Evolutionary conservation across 768 basidiomycete species (phyloP), one percentile per base, ranked within the genome.

Genomic region (Antrodiella citrinella): DNA sequence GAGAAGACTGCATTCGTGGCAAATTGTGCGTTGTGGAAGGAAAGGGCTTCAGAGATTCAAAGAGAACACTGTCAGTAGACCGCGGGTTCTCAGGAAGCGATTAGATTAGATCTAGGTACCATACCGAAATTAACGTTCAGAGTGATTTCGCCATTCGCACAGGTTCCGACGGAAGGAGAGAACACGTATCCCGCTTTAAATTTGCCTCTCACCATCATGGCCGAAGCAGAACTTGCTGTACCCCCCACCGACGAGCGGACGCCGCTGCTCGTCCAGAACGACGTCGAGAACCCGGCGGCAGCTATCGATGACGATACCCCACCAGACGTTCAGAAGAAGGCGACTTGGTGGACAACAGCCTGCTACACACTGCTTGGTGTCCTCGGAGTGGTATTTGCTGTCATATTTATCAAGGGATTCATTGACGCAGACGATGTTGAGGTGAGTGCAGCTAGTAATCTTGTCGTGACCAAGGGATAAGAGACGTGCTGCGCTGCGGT

Each of bases 361-460:
- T 66, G 67, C 65, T 66, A 67, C 47, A 48, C 64, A 24, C 47
- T 69, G 3, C 54, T 77, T 23, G 54, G 63, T 4, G 38, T 76
- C 2, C 50, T 67, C 2, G 69, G 68, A 10, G 59, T 69, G 0
- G 58, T 75, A 22, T 58, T 69, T 2, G 51, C 83, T 7, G 75
- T 59, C 3, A 45, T 83, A 30, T 75, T 88, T 48, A 71, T 89
- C 61, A 85, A 87, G 56, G 82, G 78, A 2, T 81, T 85, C 58
- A 76, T 86, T 9, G 81, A 85, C 40, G 71, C 81, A 5, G 83
- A 75, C 20, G 82, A 88, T 61, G 73, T 78, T 10, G 73, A 86
- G 41, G 86, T 87, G 51, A 49, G 81, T 64, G 42, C 38, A 22
- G n/a, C 24, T n/a, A n/a, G n/a, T n/a, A n/a, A n/a, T n/a, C n/a